phyloP scores from a whole-genome alignment of 2,329 filamentous ascomycete species.

The Alternaria tenuissima region DNA sequence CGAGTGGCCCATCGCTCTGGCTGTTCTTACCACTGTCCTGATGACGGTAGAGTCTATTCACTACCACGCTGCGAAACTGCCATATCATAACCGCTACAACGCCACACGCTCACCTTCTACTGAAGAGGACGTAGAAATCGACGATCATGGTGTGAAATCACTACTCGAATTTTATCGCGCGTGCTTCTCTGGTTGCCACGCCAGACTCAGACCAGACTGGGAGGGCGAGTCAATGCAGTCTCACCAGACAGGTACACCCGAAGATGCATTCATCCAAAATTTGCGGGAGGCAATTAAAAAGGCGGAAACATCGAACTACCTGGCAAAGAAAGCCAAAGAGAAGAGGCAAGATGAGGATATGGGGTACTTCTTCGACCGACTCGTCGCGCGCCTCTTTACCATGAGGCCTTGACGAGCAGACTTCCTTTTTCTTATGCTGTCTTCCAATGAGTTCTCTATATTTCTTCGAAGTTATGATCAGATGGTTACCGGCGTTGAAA shows the following conservation, averaged over 20 bases:
- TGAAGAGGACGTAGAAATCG: conserved; percentile 20
- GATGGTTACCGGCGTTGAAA: background rate
- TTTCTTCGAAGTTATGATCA: background rate
- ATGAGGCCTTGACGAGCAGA: conserved; percentile 12
- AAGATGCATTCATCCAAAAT: conserved; percentile 42
- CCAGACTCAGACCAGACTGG: conserved; percentile 39
- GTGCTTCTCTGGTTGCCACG: conserved; percentile 48
- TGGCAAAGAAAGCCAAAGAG: conserved; percentile 29
- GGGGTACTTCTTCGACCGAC: conserved; percentile 50
- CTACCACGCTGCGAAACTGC: conserved; percentile 48
- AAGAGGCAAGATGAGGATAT: conserved; percentile 40
- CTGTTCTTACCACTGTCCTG: conserved; percentile 43
- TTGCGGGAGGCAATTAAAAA: conserved; percentile 35
- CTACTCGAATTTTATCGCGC: conserved; percentile 45
- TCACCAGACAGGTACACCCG: conserved; percentile 7
- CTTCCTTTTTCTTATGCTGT: background rate
- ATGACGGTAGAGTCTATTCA: conserved; percentile 52
- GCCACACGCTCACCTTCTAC: background rate
- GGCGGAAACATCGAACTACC: conserved; percentile 31
- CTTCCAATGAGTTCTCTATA: background rate
- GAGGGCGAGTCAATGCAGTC: conserved; percentile 30
- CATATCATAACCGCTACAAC: conserved; percentile 41
- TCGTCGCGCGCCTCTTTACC: conserved; percentile 46
- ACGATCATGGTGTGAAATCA: conserved; percentile 39
- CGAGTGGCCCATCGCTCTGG: conserved; percentile 47